Evolutionary conservation across 2,329 filamentous ascomycete species (phyloP).

Genomic region (Scopulariopsis brevicaulis): DNA sequence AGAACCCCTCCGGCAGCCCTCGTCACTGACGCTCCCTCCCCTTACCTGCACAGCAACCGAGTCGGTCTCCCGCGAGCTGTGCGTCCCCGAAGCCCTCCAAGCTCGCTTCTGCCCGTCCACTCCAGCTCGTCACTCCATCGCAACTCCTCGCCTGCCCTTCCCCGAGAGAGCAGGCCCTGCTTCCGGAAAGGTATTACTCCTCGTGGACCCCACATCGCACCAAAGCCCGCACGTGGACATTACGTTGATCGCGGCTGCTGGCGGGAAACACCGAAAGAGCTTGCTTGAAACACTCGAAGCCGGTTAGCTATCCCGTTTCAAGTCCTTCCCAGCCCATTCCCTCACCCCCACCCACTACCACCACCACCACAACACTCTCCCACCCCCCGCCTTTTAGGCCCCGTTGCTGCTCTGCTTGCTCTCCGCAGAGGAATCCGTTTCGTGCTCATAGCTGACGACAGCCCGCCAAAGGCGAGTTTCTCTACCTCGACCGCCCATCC

Average conservation of each 20-base stretch:
- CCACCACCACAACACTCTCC: too few relatives aligned
- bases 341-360: not conserved
- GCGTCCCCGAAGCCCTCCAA: not conserved
- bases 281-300: not conserved
- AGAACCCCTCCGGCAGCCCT: not conserved
- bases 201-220: not conserved
- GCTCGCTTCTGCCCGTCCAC: too few relatives aligned
- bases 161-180: not conserved
- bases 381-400: not conserved
- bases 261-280: not conserved
- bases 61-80: not conserved
- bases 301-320: not conserved
- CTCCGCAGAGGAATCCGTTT: not conserved
- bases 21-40: not conserved
- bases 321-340: not conserved
- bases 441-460: not conserved
- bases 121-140: not conserved
- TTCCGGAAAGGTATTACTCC: too few relatives aligned
- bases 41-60: not conserved
- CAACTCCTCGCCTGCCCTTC: not conserved
- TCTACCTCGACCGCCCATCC: not conserved
- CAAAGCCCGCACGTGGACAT: not conserved
- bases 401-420: not conserved
- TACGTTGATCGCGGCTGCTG: not conserved
- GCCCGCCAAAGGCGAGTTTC: not conserved